Conservation (phyloP, 1,284 basidiomycete genomes). For the Rhodotorula sp. region DNA sequence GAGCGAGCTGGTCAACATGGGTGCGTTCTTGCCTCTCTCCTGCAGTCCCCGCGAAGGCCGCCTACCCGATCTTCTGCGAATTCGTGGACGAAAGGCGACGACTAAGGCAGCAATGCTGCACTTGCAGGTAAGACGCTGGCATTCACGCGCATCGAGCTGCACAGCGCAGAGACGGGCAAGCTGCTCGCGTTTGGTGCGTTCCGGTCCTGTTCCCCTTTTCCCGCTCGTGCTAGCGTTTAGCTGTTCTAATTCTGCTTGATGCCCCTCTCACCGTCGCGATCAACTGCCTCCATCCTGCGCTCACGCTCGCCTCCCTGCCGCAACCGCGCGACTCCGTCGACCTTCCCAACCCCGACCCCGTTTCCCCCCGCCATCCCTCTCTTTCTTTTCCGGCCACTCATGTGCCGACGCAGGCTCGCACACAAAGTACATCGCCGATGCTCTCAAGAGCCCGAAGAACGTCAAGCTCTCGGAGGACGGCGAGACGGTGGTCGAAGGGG, state of each 20-base stretch:
- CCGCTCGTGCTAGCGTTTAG: background rate
- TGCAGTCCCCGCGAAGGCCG: no score
- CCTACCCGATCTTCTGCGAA: background rate
- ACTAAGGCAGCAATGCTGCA: background rate
- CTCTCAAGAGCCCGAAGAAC: constrained; percentile 69
- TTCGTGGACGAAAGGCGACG: no score
- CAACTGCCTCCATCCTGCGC: background rate
- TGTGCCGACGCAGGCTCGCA: constrained; percentile 54
- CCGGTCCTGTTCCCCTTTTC: constrained; percentile 57
- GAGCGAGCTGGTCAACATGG: constrained; percentile 35
- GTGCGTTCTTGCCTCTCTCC: background rate
- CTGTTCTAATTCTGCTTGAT: background rate
- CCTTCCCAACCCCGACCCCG: no score
- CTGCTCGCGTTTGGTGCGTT: constrained; percentile 72
- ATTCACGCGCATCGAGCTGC: constrained; percentile 76
- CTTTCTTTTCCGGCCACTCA: no score
- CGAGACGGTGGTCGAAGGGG: constrained; percentile 67
- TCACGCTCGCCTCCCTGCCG: constrained; percentile 1
- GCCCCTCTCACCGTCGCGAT: constrained; percentile 25
- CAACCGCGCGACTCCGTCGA: no score
- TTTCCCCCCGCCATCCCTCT: no score
- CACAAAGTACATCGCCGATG: constrained; percentile 83
- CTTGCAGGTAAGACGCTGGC: constrained; percentile 75
- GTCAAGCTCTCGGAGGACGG: constrained; percentile 79
- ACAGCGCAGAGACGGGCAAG: constrained; percentile 63